Evolutionary conservation across 768 basidiomycete species (phyloP), one percentile per base, ranked within the genome.

Genomic region (Calocybe cyanea): DNA sequence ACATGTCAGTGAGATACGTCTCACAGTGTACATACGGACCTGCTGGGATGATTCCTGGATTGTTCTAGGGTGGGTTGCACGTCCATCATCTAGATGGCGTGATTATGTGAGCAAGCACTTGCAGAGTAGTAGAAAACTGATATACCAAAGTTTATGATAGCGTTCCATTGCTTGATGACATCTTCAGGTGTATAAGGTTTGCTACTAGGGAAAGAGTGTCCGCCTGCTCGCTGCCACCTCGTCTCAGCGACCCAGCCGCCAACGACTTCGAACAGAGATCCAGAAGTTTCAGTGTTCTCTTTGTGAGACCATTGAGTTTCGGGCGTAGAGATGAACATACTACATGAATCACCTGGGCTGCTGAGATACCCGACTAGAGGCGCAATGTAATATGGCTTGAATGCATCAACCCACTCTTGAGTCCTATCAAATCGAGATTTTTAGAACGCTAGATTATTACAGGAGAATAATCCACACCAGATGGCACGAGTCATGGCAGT

Each of bases 211-310:
- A 98, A 97, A 6, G 87, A 85, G 58, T 85, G 69, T 8, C 94
- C 96, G 1, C 85, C 87, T 7, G 91, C 73, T 11, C 92, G 81
- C 63, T 97, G 88, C 94, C 95, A 99, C 46, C 95, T 77, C 24
- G 88, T 85, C 63, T 93, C 82, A 1, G 90, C 90, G 2, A 86
- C 86, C 89, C 92, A 97, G 0, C 95, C 96, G 18, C 88, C 93
- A 11, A 76, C 77, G 31, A 92, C 78, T 63, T 97, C 94, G 63
- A 94, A 94, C 40, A 99, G 60, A 4, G 72, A 68, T 7, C 89
- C 88, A 11, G 84, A 78, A 7, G 81, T 83, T 30, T 82, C 77
- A 13, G 74, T 71, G 55, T 95, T 94, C 43, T 83, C 86, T 77
- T 7, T 33, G 21, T 9, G 50, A 7, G n/a, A 17, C 38, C 4